phyloP scores from a whole-genome alignment of 768 basidiomycete species.

The Tulasnella sp. region DNA sequence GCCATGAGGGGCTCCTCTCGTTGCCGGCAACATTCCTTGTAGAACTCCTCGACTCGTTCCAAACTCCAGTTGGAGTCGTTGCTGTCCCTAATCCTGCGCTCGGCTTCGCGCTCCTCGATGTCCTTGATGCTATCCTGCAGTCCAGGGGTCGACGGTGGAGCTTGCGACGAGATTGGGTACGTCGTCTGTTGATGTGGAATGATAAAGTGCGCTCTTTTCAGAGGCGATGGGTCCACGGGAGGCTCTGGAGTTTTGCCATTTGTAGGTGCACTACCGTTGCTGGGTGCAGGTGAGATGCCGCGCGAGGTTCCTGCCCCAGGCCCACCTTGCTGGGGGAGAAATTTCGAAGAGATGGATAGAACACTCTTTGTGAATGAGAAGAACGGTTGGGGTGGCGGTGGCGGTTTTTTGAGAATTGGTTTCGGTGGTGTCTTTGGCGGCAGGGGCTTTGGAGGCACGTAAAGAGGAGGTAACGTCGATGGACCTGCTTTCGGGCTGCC shows the following conservation, averaged over 20 bases:
- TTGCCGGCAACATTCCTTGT: constrained; percentile 79
- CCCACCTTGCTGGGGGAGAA: constrained; percentile 57
- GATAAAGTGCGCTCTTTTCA: constrained; percentile 91
- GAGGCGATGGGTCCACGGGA: constrained; percentile 52
- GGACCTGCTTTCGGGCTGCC: constrained; percentile 23
- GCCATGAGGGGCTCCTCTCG: constrained; percentile 72
- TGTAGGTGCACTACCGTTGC: background rate
- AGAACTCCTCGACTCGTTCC: constrained; percentile 83
- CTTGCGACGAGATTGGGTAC: constrained; percentile 85
- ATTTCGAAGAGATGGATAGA: constrained; percentile 55
- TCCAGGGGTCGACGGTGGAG: constrained; percentile 79
- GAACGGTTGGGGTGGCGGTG: constrained; percentile 67
- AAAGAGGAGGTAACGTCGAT: constrained; percentile 31
- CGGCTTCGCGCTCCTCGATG: constrained; percentile 75
- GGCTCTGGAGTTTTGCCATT: constrained; percentile 20
- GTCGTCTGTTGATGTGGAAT: constrained; percentile 82
- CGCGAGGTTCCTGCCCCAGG: constrained; percentile 40
- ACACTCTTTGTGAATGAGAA: constrained; percentile 53
- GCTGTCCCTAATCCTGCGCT: constrained; percentile 53
- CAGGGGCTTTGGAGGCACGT: constrained; percentile 32
- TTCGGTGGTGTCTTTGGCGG: constrained; percentile 45
- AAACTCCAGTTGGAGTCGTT: constrained; percentile 78
- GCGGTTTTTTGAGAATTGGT: constrained; percentile 78
- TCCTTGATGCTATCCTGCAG: constrained; percentile 80
- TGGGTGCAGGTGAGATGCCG: constrained; percentile 27